These are phyloP conservation scores for Penicillium thymicola DNA, from an alignment of 2,329 filamentous ascomycete genomes.

Conservation along the genomic window DNA sequence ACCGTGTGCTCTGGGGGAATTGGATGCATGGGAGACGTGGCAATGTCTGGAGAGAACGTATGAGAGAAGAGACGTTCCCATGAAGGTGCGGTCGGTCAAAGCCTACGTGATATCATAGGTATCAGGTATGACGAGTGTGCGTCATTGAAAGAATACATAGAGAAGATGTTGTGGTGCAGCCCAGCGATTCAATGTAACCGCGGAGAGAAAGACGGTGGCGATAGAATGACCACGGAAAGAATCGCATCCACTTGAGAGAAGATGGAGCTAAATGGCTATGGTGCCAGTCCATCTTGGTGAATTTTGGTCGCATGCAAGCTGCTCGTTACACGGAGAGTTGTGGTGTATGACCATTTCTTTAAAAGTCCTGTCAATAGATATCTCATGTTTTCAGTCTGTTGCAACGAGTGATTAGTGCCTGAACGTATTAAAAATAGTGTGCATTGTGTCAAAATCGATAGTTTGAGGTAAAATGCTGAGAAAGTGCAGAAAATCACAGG, in stretches of 20 bases:
- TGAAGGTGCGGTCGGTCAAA: background rate
- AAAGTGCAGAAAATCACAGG: background rate
- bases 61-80: background rate
- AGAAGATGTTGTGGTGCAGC: constrained; percentile 1
- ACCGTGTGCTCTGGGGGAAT: background rate
- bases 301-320: constrained; percentile 1
- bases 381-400: background rate
- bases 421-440: background rate
- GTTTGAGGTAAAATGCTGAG: background rate
- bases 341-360: background rate
- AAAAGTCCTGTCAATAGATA: background rate
- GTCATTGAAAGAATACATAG: constrained; percentile 6
- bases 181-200: constrained; percentile 9
- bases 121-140: constrained; percentile 3
- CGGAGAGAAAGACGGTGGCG: background rate
- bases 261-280: background rate
- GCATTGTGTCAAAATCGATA: background rate
- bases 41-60: background rate
- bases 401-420: background rate
- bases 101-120: background rate
- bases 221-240: background rate
- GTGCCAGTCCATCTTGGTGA: constrained; percentile 9
- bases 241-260: background rate
- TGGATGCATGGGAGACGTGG: constrained; percentile 1
- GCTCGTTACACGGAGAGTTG: background rate